Conservation (phyloP, 2,329 filamentous ascomycete species). For the Ophiocordyceps robertsii region DNA sequence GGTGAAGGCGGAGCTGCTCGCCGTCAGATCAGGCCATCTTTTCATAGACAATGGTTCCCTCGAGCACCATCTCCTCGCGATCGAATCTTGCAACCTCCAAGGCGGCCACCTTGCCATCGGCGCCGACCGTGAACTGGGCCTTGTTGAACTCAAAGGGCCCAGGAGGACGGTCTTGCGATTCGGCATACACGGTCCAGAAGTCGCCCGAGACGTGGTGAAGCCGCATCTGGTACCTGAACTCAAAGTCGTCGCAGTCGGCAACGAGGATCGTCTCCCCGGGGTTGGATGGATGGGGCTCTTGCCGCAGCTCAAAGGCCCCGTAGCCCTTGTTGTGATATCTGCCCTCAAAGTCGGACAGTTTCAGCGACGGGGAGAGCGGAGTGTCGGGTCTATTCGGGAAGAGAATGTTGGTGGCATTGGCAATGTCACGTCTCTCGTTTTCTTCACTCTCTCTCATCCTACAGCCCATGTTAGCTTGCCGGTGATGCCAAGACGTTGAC, state of each 20-base stretch:
- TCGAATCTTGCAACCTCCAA: background rate
- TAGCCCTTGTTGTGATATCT: slow-evolving; percentile 31
- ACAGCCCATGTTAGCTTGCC: background rate
- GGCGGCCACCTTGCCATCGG: background rate
- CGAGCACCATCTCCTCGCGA: slow-evolving; percentile 1
- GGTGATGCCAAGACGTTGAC: background rate
- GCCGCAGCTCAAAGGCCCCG: slow-evolving; percentile 9
- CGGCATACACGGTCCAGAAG: slow-evolving; percentile 11
- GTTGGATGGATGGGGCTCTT: slow-evolving; percentile 4
- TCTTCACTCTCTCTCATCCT: background rate
- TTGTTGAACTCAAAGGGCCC: slow-evolving; percentile 1
- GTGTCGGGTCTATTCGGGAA: slow-evolving; percentile 23
- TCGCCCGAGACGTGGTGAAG: slow-evolving; percentile 15
- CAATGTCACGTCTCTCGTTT: slow-evolving; percentile 10
- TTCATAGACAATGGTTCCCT: background rate
- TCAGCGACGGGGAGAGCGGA: slow-evolving; percentile 20
- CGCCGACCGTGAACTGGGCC: slow-evolving; percentile 4
- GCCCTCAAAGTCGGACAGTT: slow-evolving; percentile 19
- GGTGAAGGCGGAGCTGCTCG: too few species aligned
- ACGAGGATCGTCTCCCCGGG: slow-evolving; percentile 8
- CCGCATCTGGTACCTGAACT: slow-evolving; percentile 7
- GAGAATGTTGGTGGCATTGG: slow-evolving; percentile 15
- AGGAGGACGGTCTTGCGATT: background rate
- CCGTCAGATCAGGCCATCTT: background rate
- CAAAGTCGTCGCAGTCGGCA: slow-evolving; percentile 8